Evolutionary conservation across 2,329 filamentous ascomycete species (phyloP), one percentile per base, ranked within the genome.

Genomic region (Dactylonectria estremocensis): DNA sequence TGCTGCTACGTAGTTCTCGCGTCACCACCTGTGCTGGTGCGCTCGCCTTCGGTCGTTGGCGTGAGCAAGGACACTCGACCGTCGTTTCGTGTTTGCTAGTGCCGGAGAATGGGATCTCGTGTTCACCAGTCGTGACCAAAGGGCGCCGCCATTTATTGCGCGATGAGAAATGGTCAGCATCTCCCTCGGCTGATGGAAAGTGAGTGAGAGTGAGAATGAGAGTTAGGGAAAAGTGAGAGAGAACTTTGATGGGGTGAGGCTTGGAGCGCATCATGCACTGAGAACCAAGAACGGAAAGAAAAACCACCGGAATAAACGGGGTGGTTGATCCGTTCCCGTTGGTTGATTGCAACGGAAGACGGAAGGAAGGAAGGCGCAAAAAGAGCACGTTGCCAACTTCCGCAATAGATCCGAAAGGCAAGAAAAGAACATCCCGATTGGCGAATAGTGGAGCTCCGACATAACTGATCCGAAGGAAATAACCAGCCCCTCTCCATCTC

Each of bases 301-400:
- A 9, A n/a, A 22, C 22, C 37, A 33, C 37, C 37, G 54, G 61
- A 43, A 53, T 6, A 24, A 57, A 40, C 54, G 55, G 54, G 40
- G 33, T 20, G 40, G 46, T 59, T 64, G 61, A 64, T 64, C 54
- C 61, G 61, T 43, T 16, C 31, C 22, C 49, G 45, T 40, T 55
- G 49, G 48, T 16, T 57, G 24, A 24, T 33, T 46, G 61, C 53
- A 50, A 49, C 40, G 61, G 57, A 67, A 37, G 57, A 56, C 63
- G 70, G 72, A 61, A 72, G 56, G 64, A 66, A 62, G 66, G 70
- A 58, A 53, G 54, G 68, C 24, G 24, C 24, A 67, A 66, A 66
- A 55, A 46, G 9, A 58, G 64, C 46, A 60, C n/a, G 40, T n/a
- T 43, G 59, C 71, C 69, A 33, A 2, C 37, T 28, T 31, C 53